Evolutionary conservation across 305 asterid genomes (phyloP).

Genomic region (Fraxinus paxiana): DNA sequence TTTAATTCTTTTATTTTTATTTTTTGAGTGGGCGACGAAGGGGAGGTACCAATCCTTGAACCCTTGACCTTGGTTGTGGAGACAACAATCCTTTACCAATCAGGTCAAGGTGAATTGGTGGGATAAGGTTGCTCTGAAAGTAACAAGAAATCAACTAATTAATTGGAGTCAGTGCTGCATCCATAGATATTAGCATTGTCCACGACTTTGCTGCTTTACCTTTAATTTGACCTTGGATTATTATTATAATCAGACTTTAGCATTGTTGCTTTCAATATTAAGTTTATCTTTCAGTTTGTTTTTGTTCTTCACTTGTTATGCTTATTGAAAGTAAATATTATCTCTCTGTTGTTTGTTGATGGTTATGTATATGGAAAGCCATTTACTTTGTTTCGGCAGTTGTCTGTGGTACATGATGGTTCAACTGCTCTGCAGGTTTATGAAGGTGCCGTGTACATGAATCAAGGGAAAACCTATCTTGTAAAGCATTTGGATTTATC

Average conservation of each 20-base stretch:
- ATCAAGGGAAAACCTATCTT: constrained; percentile 84
- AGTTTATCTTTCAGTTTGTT: background rate
- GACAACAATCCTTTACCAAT: background rate
- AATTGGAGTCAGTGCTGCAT: background rate
- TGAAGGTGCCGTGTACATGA: constrained; percentile 95
- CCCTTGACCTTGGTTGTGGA: background rate
- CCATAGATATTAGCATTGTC: background rate
- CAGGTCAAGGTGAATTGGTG: constrained; percentile 10
- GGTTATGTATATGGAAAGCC: background rate
- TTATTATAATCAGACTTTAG: constrained; percentile 4
- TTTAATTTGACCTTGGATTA: constrained; percentile 11
- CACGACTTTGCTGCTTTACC: background rate
- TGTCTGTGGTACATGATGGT: constrained; percentile 15
- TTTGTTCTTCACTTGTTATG: background rate
- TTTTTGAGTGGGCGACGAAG: background rate
- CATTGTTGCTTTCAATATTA: background rate
- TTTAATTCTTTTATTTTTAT: background rate
- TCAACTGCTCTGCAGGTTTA: constrained; percentile 55
- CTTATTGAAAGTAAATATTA: constrained; percentile 13
- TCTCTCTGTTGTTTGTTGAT: background rate
- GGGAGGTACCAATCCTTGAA: background rate
- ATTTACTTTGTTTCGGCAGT: constrained; percentile 4
- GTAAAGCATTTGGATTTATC: constrained; percentile 74
- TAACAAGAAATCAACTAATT: background rate
- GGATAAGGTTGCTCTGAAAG: constrained; percentile 30